Percentiles rank a stretch among this genome's conserved stretches.
phyloP scores from a whole-genome alignment of 2,329 filamentous ascomycete genomes.

The Fusarium verticillioides region DNA sequence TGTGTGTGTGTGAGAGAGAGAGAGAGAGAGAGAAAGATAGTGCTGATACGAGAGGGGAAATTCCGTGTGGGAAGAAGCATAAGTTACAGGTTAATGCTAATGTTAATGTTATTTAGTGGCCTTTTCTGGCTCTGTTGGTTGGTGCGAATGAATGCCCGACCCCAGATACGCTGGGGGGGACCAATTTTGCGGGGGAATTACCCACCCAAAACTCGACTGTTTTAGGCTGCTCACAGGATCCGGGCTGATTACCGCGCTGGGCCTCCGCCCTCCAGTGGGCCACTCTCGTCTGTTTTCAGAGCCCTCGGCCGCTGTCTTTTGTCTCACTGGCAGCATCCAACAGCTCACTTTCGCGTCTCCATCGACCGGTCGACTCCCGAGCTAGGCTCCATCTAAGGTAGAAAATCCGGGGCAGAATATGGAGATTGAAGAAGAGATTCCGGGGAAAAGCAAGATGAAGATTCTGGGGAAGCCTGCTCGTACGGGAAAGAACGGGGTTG shows the following conservation, averaged over 20 bases:
- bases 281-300: neutral
- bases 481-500: conserved; percentile 12
- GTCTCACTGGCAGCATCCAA: conserved; percentile 5
- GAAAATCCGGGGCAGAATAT: neutral
- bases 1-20: too few relatives aligned
- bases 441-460: conserved; percentile 27
- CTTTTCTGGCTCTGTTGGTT: neutral
- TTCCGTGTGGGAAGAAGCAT: neutral
- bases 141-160: conserved; percentile 23
- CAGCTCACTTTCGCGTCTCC: conserved; percentile 23
- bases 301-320: conserved; percentile 3
- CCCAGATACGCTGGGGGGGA: conserved; percentile 16
- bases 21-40: neutral
- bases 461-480: conserved; percentile 36
- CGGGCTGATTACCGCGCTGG: conserved; percentile 37
- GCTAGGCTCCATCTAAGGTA: neutral
- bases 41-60: neutral
- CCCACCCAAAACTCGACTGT: neutral
- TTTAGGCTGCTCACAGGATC: neutral
- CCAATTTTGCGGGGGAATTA: conserved; percentile 29
- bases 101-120: conserved; percentile 8
- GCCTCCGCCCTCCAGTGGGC: conserved; percentile 8
- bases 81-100: neutral
- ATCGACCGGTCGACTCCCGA: conserved; percentile 32
- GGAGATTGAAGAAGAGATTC: conserved; percentile 28